Evolutionary conservation across 768 basidiomycete species (phyloP), one percentile per base, ranked within the genome.

Genomic region (Lactarius psammicola): DNA sequence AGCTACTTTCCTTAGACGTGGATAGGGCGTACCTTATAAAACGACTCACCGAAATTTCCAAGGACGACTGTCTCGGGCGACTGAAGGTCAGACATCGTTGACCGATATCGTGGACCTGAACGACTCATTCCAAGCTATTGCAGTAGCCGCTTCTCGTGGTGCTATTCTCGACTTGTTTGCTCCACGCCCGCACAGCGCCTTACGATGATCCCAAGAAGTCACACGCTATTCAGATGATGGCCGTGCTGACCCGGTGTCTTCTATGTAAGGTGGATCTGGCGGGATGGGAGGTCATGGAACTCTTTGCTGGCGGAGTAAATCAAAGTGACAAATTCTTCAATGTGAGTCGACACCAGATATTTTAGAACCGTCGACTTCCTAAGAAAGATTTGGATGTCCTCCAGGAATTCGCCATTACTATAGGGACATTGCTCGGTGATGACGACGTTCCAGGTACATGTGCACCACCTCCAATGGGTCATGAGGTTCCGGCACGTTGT

Each of bases 261-360:
- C 76, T 89, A 60, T 77, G 76, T 42, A 89, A 89, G 75, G 82
- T 5, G 23, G 69, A 83, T 61, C 73, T 85, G 1, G 80, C 84
- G 4, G 88, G 89, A 34, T 89, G 85, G 86, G 88, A 90, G 71
- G 80, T 85, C 8, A 90, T 90, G 87, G 84, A 88, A 46, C 73
- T 87, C 28, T 80, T 89, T 53, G 86, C 86, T 2, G 85, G 86
- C 17, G 83, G 82, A 51, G 84, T 87, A 5, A 77, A 74, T 13
- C 77, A 82, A 60, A 87, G 86, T 60, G 88, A 89, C 71, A 68
- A 65, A 20, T 77, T 84, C 13, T 89, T 90, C 73, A 83, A 80
- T 76, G 87, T 79, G 57, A 59, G 71, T 79, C 38, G 11, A 23
- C 28, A 71, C 68, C 31, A 46, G 38, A 55, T 30, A 18, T 59